These are phyloP conservation scores for Vaccinium darrowii DNA, from an alignment of 148 eudicot species.

Conservation along the genomic window DNA sequence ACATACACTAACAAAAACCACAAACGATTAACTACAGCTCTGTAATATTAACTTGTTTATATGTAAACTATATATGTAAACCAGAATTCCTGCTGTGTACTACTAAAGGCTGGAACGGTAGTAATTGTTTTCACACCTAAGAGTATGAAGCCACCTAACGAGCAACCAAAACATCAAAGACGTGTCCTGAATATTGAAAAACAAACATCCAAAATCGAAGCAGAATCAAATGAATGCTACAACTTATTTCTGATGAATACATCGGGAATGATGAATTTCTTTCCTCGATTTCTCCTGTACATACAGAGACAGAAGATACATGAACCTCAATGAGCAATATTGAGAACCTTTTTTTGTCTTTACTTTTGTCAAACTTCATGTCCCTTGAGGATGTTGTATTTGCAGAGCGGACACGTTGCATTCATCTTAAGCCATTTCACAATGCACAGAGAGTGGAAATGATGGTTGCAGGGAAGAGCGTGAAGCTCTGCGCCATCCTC, in stretches of 20 bases:
- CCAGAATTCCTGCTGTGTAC: background rate
- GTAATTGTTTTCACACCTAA: background rate
- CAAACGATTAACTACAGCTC: background rate
- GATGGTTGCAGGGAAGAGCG: slow-evolving; percentile 87
- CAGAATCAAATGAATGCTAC: slow-evolving; percentile 17
- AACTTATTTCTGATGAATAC: slow-evolving; percentile 4
- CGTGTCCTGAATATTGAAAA: background rate
- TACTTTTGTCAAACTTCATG: slow-evolving; percentile 42
- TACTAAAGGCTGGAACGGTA: slow-evolving; percentile 2
- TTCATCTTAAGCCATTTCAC: slow-evolving; percentile 98
- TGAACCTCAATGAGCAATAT: background rate
- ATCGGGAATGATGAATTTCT: background rate
- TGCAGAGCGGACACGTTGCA: slow-evolving; percentile 97
- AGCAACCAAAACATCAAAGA: background rate
- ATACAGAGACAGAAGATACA: background rate
- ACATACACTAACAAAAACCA: background rate
- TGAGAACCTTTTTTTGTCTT: background rate
- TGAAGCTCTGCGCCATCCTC: slow-evolving; percentile 83
- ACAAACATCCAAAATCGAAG: slow-evolving; percentile 9
- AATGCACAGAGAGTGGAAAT: slow-evolving; percentile 79
- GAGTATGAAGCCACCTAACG: background rate
- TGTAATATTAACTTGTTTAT: background rate
- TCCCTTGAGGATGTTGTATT: slow-evolving; percentile 92
- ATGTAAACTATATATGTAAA: background rate
- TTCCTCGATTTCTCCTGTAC: slow-evolving; percentile 20